Evolutionary conservation across 495 filamentous ascomycete species (phyloP).

Genomic region (Wilcoxina mikolae): DNA sequence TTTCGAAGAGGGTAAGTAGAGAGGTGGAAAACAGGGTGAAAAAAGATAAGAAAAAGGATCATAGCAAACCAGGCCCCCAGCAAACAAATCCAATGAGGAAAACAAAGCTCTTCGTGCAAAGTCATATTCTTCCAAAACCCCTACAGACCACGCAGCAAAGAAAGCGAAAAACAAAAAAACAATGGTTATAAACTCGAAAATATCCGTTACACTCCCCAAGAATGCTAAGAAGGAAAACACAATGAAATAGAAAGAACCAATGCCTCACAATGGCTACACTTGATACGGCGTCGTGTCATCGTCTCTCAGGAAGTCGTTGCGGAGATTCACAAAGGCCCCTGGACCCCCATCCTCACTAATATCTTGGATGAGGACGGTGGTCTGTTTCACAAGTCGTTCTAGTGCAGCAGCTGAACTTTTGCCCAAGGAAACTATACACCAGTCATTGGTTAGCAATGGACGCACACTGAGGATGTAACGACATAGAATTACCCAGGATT

Average conservation of each 20-base stretch:
- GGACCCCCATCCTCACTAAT: conserved; percentile 69
- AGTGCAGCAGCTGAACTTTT: conserved; percentile 78
- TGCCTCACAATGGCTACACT: not conserved
- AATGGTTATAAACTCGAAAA: too few relatives aligned
- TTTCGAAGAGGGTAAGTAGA: too few relatives aligned
- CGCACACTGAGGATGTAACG: not conserved
- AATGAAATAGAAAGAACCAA: not conserved
- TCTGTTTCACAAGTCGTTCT: conserved; percentile 77
- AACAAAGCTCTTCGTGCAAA: too few relatives aligned
- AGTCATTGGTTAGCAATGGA: not conserved
- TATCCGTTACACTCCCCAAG: not conserved
- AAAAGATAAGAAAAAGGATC: too few relatives aligned
- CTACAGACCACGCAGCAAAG: too few relatives aligned
- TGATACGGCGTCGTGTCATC: not conserved
- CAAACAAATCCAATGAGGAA: too few relatives aligned
- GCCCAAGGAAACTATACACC: conserved; percentile 61
- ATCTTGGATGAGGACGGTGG: conserved; percentile 67
- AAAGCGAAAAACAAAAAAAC: too few relatives aligned
- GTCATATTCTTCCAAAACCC: too few relatives aligned
- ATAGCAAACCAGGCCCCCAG: too few relatives aligned
- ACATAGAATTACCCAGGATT: conserved; percentile 58
- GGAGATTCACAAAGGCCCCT: conserved; percentile 75
- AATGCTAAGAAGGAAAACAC: not conserved
- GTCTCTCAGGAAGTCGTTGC: conserved; percentile 42
- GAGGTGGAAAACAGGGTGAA: too few relatives aligned